phyloP scores from a whole-genome alignment of 1,284 basidiomycete genomes.

The Meira nashicola region DNA sequence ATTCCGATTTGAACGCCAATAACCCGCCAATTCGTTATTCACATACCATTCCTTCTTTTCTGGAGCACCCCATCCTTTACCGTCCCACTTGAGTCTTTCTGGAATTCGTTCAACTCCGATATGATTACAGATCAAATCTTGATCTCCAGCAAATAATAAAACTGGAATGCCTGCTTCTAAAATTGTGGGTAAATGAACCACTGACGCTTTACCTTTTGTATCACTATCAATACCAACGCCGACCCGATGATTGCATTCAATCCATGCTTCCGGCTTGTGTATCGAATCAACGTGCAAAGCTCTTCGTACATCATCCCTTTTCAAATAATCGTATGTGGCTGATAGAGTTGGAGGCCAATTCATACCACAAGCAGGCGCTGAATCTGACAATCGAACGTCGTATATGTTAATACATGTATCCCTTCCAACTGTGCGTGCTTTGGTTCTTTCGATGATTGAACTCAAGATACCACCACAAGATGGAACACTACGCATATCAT shows the following conservation, averaged over 20 bases:
- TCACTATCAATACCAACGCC: conserved; percentile 60
- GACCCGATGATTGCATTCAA: conserved; percentile 75
- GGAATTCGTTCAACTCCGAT: conserved; percentile 83
- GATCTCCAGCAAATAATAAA: conserved; percentile 88
- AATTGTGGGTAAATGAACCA: conserved; percentile 73
- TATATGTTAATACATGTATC: conserved; percentile 84
- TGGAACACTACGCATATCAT: conserved; percentile 62
- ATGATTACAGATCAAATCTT: conserved; percentile 87
- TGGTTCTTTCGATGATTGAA: conserved; percentile 62
- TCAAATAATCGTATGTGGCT: conserved; percentile 71
- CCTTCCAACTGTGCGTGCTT: conserved; percentile 61
- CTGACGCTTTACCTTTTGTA: conserved; percentile 61
- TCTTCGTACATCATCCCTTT: conserved; percentile 73
- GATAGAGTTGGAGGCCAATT: conserved; percentile 92
- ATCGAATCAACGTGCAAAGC: conserved; percentile 71
- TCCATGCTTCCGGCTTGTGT: conserved; percentile 75
- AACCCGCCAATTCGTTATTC: conserved; percentile 71
- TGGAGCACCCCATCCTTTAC: conserved; percentile 61
- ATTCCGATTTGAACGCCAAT: conserved; percentile 82
- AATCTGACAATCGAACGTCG: conserved; percentile 82
- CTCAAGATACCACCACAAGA: conserved; percentile 67
- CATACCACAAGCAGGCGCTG: conserved; percentile 86
- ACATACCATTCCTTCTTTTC: conserved; percentile 70
- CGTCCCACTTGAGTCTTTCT: conserved; percentile 76
- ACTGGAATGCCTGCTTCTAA: conserved; percentile 70